Evolutionary conservation across 345 rosid genomes (phyloP).

Genomic region (Odontarrhena argentea): DNA sequence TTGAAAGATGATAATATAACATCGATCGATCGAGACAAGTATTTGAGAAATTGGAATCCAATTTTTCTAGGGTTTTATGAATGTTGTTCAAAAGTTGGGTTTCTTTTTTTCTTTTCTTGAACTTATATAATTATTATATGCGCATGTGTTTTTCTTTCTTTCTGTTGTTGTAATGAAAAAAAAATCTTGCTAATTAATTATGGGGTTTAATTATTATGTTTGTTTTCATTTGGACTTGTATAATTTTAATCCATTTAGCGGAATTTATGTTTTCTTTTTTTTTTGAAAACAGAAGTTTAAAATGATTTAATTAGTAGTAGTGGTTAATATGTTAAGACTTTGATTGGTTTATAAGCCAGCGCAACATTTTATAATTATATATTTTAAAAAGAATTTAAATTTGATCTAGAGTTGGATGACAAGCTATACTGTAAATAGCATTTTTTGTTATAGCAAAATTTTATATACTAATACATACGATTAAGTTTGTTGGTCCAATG

Average conservation of each 20-base stretch:
- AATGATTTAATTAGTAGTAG: too few relatives aligned
- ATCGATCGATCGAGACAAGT: slow-evolving; percentile 16
- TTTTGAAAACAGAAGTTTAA: not conserved
- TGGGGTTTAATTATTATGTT: slow-evolving; percentile 22
- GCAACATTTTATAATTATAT: too few relatives aligned
- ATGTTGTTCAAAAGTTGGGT: slow-evolving; percentile 24
- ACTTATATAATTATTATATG: slow-evolving; percentile 28
- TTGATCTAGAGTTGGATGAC: too few relatives aligned
- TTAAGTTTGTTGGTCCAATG: too few relatives aligned
- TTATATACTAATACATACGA: too few relatives aligned
- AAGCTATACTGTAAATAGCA: too few relatives aligned
- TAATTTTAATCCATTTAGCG: not conserved
- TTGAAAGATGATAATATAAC: slow-evolving; percentile 32
- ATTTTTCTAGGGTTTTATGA: slow-evolving; percentile 3
- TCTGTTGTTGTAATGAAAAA: slow-evolving; percentile 41
- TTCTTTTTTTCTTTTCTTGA: slow-evolving; percentile 38
- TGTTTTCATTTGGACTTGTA: not conserved
- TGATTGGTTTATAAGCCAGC: too few relatives aligned
- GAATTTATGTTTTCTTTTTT: not conserved
- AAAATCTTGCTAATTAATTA: slow-evolving; percentile 39
- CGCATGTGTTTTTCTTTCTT: slow-evolving; percentile 21
- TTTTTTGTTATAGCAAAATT: too few relatives aligned
- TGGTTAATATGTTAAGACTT: too few relatives aligned
- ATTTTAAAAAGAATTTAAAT: too few relatives aligned
- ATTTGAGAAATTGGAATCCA: slow-evolving; percentile 19